Base-by-base conservation (phyloP, 1,139 yeast genomes). In the Geotrichum carabidarum region DNA sequence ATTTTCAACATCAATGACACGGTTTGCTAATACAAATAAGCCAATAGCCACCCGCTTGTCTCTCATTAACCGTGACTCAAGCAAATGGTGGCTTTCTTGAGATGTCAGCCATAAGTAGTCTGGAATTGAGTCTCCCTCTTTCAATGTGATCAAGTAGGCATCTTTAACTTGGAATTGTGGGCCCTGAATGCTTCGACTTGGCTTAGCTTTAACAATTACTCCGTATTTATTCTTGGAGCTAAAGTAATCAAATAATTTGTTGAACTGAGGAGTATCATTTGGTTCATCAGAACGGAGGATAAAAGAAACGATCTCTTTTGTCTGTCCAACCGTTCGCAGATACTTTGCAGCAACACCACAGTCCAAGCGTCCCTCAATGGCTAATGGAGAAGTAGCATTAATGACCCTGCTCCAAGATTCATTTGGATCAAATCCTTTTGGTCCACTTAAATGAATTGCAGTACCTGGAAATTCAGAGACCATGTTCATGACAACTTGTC, bases 281-380 rank as follows among this genome's bases (percentile, higher is more conserved):
- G 34, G 38, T 5, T 58, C 59, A 40, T 62, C 64, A n/a, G 66
- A 55, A 9, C 55, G 56, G 8, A 70, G 51, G 1, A 65, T 56
- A 44, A 81, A 73, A 32, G 85, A 65, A 38, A 77, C 78, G 38
- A 86, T 66, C 59, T 78, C 79, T 58, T 86, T 74, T 4, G 81
- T 71, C 12, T 71, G 64, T 2, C 72, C 65, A 15, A 84, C 78
- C 60, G 77, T 76, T 46, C 69, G 64, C 55, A 87, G 71, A 64
- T 87, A 87, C 7, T 72, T 71, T 53, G 79, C 82, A 0, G 90
- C 93, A 48, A 71, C 74, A 2, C 61, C 55, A 8, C 75, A 68
- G 63, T 80, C 83, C 50, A 86, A 72, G 54, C 88, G 74, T 1
- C 95, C 95, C 59, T 82, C 85, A 45, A 86, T 73, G 40, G 73